Evolutionary conservation across 108 stramenopile species (phyloP).

Genomic region (Licmophora abbreviata): DNA sequence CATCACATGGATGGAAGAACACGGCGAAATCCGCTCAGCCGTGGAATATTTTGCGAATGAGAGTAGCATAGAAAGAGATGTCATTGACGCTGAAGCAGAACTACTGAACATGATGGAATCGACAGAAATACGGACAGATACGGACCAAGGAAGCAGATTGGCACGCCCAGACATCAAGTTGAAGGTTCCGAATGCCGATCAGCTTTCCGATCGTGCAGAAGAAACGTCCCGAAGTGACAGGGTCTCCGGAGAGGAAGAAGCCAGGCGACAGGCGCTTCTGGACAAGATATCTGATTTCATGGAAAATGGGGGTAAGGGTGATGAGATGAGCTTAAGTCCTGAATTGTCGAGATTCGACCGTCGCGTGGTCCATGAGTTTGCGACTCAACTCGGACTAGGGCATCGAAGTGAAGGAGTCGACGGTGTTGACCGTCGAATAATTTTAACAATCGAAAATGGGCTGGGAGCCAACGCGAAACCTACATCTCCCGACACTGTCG

Average conservation of each 20-base stretch:
- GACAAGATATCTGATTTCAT: conserved; percentile 38
- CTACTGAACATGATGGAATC: conserved; percentile 13
- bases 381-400: conserved; percentile 44
- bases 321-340: conserved; percentile 29
- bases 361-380: conserved; percentile 49
- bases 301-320: conserved; percentile 29
- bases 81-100: conserved; percentile 22
- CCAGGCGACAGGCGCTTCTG: conserved; percentile 30
- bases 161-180: not conserved
- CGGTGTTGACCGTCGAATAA: conserved; percentile 31
- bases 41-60: conserved; percentile 35
- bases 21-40: conserved; percentile 68
- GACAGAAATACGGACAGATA: not conserved
- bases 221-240: not conserved
- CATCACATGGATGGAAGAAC: conserved; percentile 67
- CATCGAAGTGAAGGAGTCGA: conserved; percentile 39
- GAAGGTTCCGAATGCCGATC: conserved; percentile 4
- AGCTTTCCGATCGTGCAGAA: not conserved
- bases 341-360: conserved; percentile 41
- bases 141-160: conserved; percentile 5
- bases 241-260: conserved; percentile 8
- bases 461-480: not conserved
- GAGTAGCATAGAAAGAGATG: conserved; percentile 19
- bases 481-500: not conserved
- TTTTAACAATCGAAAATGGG: conserved; percentile 25